phyloP scores from a whole-genome alignment of 108 stramenopile genomes.

The Chaetoceros tenuissimus region DNA sequence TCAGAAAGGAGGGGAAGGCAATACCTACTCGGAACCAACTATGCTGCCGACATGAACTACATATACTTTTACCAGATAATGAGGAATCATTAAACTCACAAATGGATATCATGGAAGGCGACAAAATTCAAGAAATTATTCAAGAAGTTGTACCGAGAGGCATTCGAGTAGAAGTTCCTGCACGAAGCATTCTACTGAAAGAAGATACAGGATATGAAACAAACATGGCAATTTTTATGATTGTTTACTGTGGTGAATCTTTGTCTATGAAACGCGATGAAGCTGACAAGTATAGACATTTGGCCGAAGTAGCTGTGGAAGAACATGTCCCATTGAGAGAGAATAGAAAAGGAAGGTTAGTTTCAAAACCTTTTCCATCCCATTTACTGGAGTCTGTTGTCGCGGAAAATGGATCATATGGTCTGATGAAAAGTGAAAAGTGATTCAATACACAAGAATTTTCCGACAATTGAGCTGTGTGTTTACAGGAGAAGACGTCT shows the following conservation, averaged over 20 bases:
- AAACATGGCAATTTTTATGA: slow-evolving; percentile 48
- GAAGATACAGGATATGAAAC: slow-evolving; percentile 16
- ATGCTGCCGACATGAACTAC: slow-evolving; percentile 73
- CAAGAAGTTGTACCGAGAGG: slow-evolving; percentile 44
- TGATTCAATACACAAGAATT: too few species aligned
- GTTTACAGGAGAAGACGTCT: too few species aligned
- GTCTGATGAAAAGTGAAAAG: not conserved
- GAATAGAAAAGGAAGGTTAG: slow-evolving; percentile 46
- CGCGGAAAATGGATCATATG: slow-evolving; percentile 6
- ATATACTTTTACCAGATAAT: slow-evolving; percentile 40
- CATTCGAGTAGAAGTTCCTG: slow-evolving; percentile 52
- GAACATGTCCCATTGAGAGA: slow-evolving; percentile 37
- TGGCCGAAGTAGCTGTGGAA: slow-evolving; percentile 37
- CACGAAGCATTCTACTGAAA: slow-evolving; percentile 24
- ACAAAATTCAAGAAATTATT: slow-evolving; percentile 40
- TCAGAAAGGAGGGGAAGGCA: slow-evolving; percentile 20
- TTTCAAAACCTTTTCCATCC: slow-evolving; percentile 59
- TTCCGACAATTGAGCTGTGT: too few species aligned
- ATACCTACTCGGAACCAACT: slow-evolving; percentile 45
- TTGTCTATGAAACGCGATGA: slow-evolving; percentile 36
- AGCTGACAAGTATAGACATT: slow-evolving; percentile 54
- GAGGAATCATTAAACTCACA: slow-evolving; percentile 13
- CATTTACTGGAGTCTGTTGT: slow-evolving; percentile 31
- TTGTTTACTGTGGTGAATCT: slow-evolving; percentile 60
- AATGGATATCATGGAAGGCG: slow-evolving; percentile 38